A percentile compares a stretch with the other conserved stretches of the same genome.
Conservation (phyloP, 2,329 filamentous ascomycete genomes). For the Aspergillus puulaauensis region DNA sequence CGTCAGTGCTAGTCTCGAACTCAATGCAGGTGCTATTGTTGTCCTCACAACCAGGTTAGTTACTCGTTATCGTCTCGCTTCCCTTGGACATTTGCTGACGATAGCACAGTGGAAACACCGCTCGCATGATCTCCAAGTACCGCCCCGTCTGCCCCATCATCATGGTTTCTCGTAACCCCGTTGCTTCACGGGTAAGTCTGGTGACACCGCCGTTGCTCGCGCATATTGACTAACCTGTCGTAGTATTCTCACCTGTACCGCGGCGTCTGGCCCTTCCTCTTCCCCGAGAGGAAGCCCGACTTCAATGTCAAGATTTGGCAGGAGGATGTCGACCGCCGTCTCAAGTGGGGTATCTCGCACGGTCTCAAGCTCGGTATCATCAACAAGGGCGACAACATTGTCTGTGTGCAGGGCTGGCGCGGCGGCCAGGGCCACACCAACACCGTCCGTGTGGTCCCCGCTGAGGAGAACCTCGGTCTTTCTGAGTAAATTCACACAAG, state of each 20-base stretch:
- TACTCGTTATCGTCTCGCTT: not conserved
- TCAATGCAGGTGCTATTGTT: slow-evolving; percentile 94
- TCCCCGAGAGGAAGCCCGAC: slow-evolving; percentile 90
- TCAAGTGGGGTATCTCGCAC: slow-evolving; percentile 93
- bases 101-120: slow-evolving; percentile 74
- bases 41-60: slow-evolving; percentile 84
- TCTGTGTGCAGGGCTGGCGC: slow-evolving; percentile 68
- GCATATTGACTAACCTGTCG: slow-evolving; percentile 15
- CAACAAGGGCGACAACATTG: slow-evolving; percentile 70
- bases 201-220: not conserved
- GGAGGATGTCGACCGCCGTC: slow-evolving; percentile 94
- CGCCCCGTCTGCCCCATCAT: slow-evolving; percentile 98
- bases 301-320: slow-evolving; percentile 94
- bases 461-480: slow-evolving; percentile 46
- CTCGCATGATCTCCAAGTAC: slow-evolving; percentile 96
- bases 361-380: slow-evolving; percentile 81
- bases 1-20: slow-evolving; percentile 90
- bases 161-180: slow-evolving; percentile 90
- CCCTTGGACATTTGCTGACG: slow-evolving; percentile 21
- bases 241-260: slow-evolving; percentile 91
- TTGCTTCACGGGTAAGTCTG: slow-evolving; percentile 69
- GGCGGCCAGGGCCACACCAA: slow-evolving; percentile 69
- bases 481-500: slow-evolving; percentile 28
- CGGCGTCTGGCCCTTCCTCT: slow-evolving; percentile 96
- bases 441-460: slow-evolving; percentile 55